Conservation (phyloP, 179 eudicot species). For the Silene coronaria region DNA sequence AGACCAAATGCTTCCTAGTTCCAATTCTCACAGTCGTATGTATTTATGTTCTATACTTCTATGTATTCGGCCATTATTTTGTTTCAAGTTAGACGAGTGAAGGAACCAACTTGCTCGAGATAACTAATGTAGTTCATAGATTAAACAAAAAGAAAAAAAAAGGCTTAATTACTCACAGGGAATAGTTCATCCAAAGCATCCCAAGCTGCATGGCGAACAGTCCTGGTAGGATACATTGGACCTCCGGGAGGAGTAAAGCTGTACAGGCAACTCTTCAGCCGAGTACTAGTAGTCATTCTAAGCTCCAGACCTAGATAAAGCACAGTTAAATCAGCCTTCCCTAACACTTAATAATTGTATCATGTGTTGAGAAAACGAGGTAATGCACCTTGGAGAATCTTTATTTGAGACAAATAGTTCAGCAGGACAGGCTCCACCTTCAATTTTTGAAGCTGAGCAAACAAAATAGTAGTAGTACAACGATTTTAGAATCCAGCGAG, state of each 20-base stretch:
- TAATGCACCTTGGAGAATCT: conserved; percentile 59
- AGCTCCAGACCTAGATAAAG: conserved; percentile 62
- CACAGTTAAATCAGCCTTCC: conserved; percentile 12
- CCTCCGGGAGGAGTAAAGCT: conserved; percentile 99
- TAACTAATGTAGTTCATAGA: not conserved
- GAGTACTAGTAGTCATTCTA: conserved; percentile 82
- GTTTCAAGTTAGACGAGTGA: too few relatives aligned
- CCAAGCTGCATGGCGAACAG: conserved; percentile 98
- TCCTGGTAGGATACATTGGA: conserved; percentile 94
- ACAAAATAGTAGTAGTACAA: not conserved
- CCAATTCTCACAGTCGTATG: too few relatives aligned
- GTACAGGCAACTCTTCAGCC: conserved; percentile 84
- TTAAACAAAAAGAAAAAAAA: not conserved
- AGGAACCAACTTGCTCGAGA: not conserved
- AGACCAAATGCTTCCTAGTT: too few relatives aligned
- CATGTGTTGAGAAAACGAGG: conserved; percentile 9
- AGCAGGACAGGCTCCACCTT: conserved; percentile 95
- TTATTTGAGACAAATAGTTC: conserved; percentile 72
- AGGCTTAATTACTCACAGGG: conserved; percentile 54
- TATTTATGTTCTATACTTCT: too few relatives aligned
- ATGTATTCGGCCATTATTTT: too few relatives aligned
- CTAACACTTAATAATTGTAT: not conserved
- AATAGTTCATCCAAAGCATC: conserved; percentile 82
- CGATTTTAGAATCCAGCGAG: conserved; percentile 4
- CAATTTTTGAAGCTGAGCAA: conserved; percentile 70